These are phyloP conservation scores for Prunus kanzakura DNA, from an alignment of 306 rosid genomes.

Conservation along the genomic window DNA sequence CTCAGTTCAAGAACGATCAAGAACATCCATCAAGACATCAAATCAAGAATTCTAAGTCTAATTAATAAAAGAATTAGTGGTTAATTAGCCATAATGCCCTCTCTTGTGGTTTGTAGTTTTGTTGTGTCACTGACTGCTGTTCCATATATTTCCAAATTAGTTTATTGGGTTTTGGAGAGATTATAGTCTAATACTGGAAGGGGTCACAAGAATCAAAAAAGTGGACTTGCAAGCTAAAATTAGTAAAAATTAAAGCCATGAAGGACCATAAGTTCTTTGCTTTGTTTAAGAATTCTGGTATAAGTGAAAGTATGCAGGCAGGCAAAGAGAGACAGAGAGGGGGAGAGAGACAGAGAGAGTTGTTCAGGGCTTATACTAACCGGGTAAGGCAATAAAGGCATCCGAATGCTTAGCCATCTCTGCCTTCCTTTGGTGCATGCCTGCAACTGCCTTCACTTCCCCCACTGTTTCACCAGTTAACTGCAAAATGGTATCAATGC, in stretches of 20 bases:
- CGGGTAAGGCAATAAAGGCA: constrained; percentile 99
- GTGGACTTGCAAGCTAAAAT: constrained; percentile 30
- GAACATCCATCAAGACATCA: background rate
- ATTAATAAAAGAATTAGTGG: too few species aligned
- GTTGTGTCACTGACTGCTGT: background rate
- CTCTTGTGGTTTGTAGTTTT: too few species aligned
- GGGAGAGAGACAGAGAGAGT: background rate
- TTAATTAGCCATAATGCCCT: too few species aligned
- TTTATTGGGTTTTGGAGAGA: background rate
- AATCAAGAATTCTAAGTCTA: background rate
- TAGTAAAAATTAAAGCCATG: constrained; percentile 32
- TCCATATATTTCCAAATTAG: background rate
- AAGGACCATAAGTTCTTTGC: constrained; percentile 17
- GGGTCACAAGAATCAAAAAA: background rate
- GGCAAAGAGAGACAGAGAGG: background rate
- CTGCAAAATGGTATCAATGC: constrained; percentile 50
- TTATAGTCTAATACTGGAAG: background rate
- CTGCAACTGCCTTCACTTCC: constrained; percentile 97
- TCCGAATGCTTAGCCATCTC: constrained; percentile 99
- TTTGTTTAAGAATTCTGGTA: constrained; percentile 19
- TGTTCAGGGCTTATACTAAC: constrained; percentile 44
- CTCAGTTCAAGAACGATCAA: background rate
- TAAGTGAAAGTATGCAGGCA: background rate
- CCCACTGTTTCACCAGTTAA: constrained; percentile 97
- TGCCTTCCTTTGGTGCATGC: constrained; percentile 98